A percentile compares a stretch with the other conserved stretches of the same genome.
phyloP scores from a whole-genome alignment of 73 alveolate species.

The Paraurostyla sp. region DNA sequence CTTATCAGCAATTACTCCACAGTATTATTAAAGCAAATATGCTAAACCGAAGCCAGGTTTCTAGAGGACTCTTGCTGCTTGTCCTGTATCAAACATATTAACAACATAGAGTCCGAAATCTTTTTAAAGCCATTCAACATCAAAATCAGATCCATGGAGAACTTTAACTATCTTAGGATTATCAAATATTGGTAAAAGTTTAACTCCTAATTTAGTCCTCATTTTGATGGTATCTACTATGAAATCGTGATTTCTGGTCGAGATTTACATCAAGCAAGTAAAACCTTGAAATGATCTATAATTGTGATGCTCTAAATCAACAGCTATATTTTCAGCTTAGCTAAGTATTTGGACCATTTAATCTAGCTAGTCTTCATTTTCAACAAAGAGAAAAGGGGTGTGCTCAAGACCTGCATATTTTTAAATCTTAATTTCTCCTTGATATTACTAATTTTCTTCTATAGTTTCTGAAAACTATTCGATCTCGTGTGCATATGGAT shows the following conservation, averaged over 20 bases:
- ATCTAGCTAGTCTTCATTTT: constrained; percentile 78
- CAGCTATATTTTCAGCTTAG: constrained; percentile 86
- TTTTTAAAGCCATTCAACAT: constrained; percentile 94
- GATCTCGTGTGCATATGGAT: constrained; percentile 87
- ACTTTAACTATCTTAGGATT: constrained; percentile 88
- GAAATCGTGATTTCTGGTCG: constrained; percentile 76
- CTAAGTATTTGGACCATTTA: constrained; percentile 80
- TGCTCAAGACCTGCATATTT: constrained; percentile 67
- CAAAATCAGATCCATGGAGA: constrained; percentile 94
- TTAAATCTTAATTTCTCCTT: constrained; percentile 63
- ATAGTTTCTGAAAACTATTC: constrained; percentile 45
- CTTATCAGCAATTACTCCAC: constrained; percentile 94
- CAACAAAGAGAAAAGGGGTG: constrained; percentile 83
- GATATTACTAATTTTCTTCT: constrained; percentile 47
- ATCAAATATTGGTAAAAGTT: constrained; percentile 75
- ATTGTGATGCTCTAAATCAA: constrained; percentile 95
- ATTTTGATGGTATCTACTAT: constrained; percentile 72
- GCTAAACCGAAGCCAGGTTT: constrained; percentile 86
- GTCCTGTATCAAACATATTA: constrained; percentile 96
- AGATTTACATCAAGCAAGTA: constrained; percentile 94
- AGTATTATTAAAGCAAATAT: constrained; percentile 78
- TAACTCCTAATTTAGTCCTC: constrained; percentile 37
- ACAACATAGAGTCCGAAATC: constrained; percentile 95
- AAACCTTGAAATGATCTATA: constrained; percentile 92
- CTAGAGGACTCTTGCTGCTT: constrained; percentile 91